Conservation (phyloP, 495 filamentous ascomycete species). For the Penicillium verhagenii region DNA sequence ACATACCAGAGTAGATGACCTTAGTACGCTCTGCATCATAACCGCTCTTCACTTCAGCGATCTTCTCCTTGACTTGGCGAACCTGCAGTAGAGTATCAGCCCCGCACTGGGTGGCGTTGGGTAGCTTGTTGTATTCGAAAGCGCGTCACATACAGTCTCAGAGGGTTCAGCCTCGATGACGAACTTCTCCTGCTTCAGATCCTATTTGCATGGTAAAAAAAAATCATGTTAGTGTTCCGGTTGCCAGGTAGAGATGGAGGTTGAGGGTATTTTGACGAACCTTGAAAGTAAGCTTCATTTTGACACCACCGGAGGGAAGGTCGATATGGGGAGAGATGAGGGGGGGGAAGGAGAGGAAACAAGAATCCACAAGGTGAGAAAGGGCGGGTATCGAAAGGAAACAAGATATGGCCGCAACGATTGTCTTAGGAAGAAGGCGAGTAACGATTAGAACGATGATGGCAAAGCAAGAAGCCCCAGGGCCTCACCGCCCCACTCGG, state of each 20-base stretch:
- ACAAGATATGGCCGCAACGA: neutral
- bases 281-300: slow-evolving; percentile 87
- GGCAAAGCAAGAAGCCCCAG: slow-evolving; percentile 7
- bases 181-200: slow-evolving; percentile 98
- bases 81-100: slow-evolving; percentile 59
- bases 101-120: slow-evolving; percentile 24
- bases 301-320: slow-evolving; percentile 28
- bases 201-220: slow-evolving; percentile 47
- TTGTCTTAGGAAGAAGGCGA: slow-evolving; percentile 9
- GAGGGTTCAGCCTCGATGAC: slow-evolving; percentile 88
- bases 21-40: slow-evolving; percentile 88
- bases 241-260: slow-evolving; percentile 15
- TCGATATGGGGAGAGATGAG: slow-evolving; percentile 8
- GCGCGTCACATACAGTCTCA: slow-evolving; percentile 65
- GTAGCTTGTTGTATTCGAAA: slow-evolving; percentile 5
- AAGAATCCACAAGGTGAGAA: slow-evolving; percentile 1
- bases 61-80: slow-evolving; percentile 84
- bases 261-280: slow-evolving; percentile 37
- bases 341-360: slow-evolving; percentile 9
- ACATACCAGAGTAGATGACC: slow-evolving; percentile 90
- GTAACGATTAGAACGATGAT: slow-evolving; percentile 13
- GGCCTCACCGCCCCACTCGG: slow-evolving; percentile 1
- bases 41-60: slow-evolving; percentile 74
- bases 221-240: neutral
- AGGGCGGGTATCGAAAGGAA: neutral